Evolutionary conservation across 805 yeast genomes (phyloP), one percentile per base, ranked within the genome.

Genomic region (Saccharomyces mikatae): DNA sequence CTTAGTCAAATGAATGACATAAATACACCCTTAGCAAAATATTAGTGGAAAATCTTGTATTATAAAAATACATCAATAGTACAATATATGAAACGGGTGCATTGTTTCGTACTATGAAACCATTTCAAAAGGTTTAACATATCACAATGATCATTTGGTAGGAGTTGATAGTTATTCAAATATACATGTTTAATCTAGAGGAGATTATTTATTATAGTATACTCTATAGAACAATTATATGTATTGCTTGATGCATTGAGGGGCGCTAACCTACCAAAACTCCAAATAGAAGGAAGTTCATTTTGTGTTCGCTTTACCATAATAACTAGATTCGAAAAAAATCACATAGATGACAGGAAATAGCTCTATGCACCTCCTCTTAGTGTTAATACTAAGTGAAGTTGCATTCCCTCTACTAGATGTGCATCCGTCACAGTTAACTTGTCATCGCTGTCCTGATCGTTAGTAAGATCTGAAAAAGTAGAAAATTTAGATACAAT

Each of bases 341-440:
- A 17, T 6, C 2, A 17, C 41, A 32, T 6, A 36, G 17, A 36
- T 21, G 17, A 17, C 24, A 17, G 11, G 8, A 1, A 21, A n/a
- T 2, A 6, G 22, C 2, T 17, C 22, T 36, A 67, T 50, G 54
- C 53, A 17, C 98, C 98, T 1, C 99, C 99, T 71, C 98, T 84
- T 52, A 92, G 80, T 1, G 98, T 92, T 62, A 92, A 75, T 17
- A 94, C 98, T 64, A 92, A 77, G 72, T 92, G 97, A 62, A 92
- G 76, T 52, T 89, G 89, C 47, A 92, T 80, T 11, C 97, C 98
- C 1, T 96, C 87, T 53, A 76, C 82, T 44, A 92, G 79, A n/a
- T 88, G 87, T 57, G 87, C 85, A 52, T 78, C 81, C 49, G 76
- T 81, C 6, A 89, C 82, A 1, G 94, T 81, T 63, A 81, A 77